Percentiles rank a stretch among this genome's conserved stretches.
Evolutionary conservation across 768 basidiomycete genomes (phyloP).

Genomic region (Rhizopogon vesiculosus): DNA sequence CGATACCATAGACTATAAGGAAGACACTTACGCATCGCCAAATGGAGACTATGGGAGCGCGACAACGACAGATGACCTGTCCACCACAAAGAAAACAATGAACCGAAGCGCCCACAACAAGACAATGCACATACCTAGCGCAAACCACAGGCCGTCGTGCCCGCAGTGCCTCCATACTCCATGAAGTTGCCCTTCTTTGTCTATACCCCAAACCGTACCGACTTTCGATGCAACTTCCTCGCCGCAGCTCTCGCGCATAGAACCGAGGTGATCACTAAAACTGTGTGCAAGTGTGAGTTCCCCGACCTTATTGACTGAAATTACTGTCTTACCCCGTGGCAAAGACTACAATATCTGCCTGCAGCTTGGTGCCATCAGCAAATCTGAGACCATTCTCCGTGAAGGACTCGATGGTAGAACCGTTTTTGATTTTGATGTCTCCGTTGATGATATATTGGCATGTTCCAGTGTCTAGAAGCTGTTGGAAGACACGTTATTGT

Average conservation of each 20-base stretch:
- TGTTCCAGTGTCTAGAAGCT: slow-evolving; percentile 30
- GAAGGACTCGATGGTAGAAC: slow-evolving; percentile 26
- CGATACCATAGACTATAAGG: neutral
- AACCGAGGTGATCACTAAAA: slow-evolving; percentile 39
- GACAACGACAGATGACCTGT: slow-evolving; percentile 19
- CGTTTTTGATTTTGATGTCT: slow-evolving; percentile 48
- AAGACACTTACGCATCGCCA: slow-evolving; percentile 25
- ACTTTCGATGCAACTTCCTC: slow-evolving; percentile 40
- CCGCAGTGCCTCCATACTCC: slow-evolving; percentile 31
- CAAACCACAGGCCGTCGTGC: slow-evolving; percentile 33
- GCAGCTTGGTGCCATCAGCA: slow-evolving; percentile 23
- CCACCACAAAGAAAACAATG: neutral
- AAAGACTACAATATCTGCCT: slow-evolving; percentile 30
- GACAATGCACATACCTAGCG: slow-evolving; percentile 10
- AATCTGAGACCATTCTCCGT: slow-evolving; percentile 27
- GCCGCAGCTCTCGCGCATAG: slow-evolving; percentile 40
- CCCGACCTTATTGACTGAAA: neutral
- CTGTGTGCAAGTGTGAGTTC: slow-evolving; percentile 22
- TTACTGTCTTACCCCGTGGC: slow-evolving; percentile 21
- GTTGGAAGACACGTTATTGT: neutral
- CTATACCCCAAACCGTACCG: slow-evolving; percentile 54
- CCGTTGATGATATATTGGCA: slow-evolving; percentile 41
- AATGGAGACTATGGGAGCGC: slow-evolving; percentile 26
- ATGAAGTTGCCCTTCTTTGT: slow-evolving; percentile 57
- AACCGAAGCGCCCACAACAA: neutral